phyloP scores from a whole-genome alignment of 352 stramenopile species.

The Pythium brachiatum region DNA sequence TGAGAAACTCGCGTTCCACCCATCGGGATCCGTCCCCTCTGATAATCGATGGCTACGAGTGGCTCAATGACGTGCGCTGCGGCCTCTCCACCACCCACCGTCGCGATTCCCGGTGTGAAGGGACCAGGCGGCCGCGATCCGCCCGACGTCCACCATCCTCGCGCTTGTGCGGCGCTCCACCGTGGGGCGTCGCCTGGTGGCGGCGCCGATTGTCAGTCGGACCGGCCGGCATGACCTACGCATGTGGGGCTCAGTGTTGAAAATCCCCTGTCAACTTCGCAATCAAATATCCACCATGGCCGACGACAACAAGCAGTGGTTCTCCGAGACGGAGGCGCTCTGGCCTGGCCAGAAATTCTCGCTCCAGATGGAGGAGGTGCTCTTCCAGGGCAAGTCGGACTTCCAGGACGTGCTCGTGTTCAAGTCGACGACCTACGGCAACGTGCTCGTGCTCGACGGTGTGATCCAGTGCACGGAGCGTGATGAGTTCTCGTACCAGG shows the following conservation, averaged over 20 bases:
- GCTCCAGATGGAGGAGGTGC: slow-evolving; percentile 91
- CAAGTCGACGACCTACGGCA: slow-evolving; percentile 96
- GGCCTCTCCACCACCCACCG: slow-evolving; percentile 24
- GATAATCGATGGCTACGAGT: slow-evolving; percentile 10
- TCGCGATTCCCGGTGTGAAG: background rate
- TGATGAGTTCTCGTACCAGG: slow-evolving; percentile 99
- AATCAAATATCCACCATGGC: slow-evolving; percentile 32
- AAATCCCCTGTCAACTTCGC: slow-evolving; percentile 7
- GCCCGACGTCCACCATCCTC: slow-evolving; percentile 21
- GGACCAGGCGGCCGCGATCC: background rate
- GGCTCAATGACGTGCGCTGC: background rate
- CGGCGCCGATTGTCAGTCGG: background rate
- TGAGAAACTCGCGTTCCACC: background rate
- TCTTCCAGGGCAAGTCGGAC: slow-evolving; percentile 96
- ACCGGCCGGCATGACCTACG: background rate
- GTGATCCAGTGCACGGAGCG: slow-evolving; percentile 99
- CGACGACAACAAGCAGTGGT: slow-evolving; percentile 81
- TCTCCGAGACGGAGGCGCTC: slow-evolving; percentile 94
- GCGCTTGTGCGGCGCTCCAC: slow-evolving; percentile 1
- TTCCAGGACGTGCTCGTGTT: slow-evolving; percentile 99
- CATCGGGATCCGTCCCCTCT: background rate
- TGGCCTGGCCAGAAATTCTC: slow-evolving; percentile 93
- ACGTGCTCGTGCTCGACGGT: slow-evolving; percentile 98
- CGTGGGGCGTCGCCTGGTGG: slow-evolving; percentile 1
- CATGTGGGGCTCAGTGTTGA: slow-evolving; percentile 8